These are phyloP conservation scores for Leptosphaerulina australis DNA, from an alignment of 2,329 filamentous ascomycete species.

Conservation along the genomic window DNA sequence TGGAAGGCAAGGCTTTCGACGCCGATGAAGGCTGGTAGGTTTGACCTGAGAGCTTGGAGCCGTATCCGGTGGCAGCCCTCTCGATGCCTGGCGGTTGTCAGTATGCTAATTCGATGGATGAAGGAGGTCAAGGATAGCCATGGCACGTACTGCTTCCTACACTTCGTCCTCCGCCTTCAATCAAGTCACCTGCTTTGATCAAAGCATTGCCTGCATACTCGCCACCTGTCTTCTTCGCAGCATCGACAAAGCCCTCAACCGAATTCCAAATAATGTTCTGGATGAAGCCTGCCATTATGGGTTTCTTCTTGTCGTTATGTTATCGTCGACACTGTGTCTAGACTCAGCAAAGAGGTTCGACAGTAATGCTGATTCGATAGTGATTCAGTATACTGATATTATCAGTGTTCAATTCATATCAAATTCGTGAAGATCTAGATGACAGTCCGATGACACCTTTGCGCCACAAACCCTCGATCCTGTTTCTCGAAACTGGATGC, in stretches of 20 bases:
- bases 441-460: conserved; percentile 27
- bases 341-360: not conserved
- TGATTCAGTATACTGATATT: not conserved
- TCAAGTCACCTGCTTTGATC: conserved; percentile 47
- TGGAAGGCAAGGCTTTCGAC: conserved; percentile 39
- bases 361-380: not conserved
- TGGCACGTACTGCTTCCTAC: conserved; percentile 43
- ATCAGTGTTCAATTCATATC: not conserved
- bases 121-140: no score
- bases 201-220: conserved; percentile 48
- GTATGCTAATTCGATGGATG: not conserved
- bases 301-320: not conserved
- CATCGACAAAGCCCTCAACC: conserved; percentile 47
- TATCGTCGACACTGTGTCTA: not conserved
- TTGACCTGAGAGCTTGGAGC: conserved; percentile 39
- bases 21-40: conserved; percentile 32
- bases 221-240: conserved; percentile 44
- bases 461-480: conserved; percentile 33
- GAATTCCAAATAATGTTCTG: conserved; percentile 49
- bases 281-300: conserved; percentile 40
- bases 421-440: conserved; percentile 5
- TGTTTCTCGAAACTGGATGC: conserved; percentile 28
- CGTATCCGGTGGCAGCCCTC: conserved; percentile 38
- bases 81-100: conserved; percentile 34
- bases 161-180: conserved; percentile 42